Base-by-base conservation (phyloP, 1,284 basidiomycete genomes). In the Sphagnurus paluster region DNA sequence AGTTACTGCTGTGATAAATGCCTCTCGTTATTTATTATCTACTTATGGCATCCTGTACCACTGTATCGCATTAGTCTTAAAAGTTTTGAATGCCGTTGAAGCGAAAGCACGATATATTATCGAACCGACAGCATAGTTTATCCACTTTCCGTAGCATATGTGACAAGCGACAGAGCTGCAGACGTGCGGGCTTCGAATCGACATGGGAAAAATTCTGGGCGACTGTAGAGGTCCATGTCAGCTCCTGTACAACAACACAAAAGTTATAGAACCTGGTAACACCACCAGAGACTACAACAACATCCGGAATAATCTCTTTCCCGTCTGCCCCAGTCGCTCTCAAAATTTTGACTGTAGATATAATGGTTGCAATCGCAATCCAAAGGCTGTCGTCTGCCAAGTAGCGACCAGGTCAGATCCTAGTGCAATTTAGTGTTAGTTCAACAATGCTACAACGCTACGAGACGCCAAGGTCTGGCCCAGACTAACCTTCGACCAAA, bases 381-480 rank as follows among this genome's bases (percentile, higher is more conserved):
- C 49, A 49, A 4, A 49, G 33, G n/a, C 37, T 44, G 19, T 33
- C 48, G 8, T 44, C 42, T 3, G 48, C 42, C 9, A 44, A 14
- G 25, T 37, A 42, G 28, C 37, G 48, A 13, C 48, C 48, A 16
- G 48, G 48, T 25, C 42, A 49, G 16, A 40, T 30, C 43, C 48
- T 49, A 21, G 10, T 17, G 14, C 10, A 35, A 34, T 14, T n/a
- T 19, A 24, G 6, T n/a, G 7, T 24, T 10, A 14, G 9, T n/a
- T 10, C 35, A n/a, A 23, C n/a, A 43, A 32, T 3, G 17, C 14
- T 28, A 28, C 26, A 28, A 24, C 13, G 17, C 14, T 29, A 16
- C 13, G 11, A 26, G 26, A 24, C 30, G 8, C 10, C 4, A 34
- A 29, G 17, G n/a, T 3, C 7, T 25, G 14, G 8, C 16, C 1